Conservation (phyloP, 495 filamentous ascomycete species). For the Tuber melanosporum region DNA sequence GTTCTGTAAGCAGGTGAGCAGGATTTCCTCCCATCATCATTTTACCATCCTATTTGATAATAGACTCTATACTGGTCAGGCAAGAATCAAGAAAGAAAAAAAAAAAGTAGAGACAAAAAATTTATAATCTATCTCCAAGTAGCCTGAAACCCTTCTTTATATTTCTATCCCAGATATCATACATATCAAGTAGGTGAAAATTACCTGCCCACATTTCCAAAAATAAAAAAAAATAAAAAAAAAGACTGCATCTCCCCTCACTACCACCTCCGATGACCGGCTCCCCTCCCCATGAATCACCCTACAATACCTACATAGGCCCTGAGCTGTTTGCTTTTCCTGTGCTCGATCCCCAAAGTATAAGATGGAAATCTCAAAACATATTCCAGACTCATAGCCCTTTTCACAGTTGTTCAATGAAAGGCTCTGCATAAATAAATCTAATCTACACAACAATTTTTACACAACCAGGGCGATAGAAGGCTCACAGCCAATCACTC, state of each 20-base stretch:
- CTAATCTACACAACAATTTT: background rate
- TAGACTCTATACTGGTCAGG: background rate
- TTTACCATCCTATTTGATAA: background rate
- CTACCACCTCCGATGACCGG: background rate
- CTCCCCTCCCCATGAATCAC: background rate
- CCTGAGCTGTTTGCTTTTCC: background rate
- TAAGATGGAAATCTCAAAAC: background rate
- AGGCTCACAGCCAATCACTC: background rate
- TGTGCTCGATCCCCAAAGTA: too few species aligned
- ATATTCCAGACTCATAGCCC: background rate
- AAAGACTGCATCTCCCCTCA: background rate
- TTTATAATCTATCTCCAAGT: background rate
- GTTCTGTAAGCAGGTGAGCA: background rate
- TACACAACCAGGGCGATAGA: background rate
- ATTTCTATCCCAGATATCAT: background rate
- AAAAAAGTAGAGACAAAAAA: background rate
- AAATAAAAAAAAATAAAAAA: background rate
- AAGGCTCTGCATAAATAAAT: background rate
- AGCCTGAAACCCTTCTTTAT: background rate
- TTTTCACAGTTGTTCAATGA: background rate
- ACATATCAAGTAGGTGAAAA: background rate
- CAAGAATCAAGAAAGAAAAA: background rate
- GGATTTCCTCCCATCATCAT: background rate
- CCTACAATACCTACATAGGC: background rate
- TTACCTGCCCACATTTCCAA: background rate